Evolutionary conservation across 139 green algal genomes (phyloP), one percentile per base, ranked within the genome.

Genomic region (Spirogloea muscicola): DNA sequence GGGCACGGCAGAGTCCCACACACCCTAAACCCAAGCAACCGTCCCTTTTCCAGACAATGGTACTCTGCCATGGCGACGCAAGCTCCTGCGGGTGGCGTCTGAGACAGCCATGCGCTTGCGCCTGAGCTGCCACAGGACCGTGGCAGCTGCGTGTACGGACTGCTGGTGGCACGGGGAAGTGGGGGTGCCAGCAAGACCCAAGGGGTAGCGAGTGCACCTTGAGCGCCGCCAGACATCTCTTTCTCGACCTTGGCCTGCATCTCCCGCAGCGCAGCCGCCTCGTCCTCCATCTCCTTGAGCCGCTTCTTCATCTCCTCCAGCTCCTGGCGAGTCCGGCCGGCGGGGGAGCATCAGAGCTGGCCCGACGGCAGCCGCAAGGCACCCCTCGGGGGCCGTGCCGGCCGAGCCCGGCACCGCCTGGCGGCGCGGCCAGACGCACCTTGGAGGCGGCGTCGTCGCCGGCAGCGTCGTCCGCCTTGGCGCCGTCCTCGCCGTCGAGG

Each of bases 271-370:
- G 91, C 87, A 1, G 84, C 88, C 27, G 87, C 91, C 68, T 97
- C 93, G 61, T 91, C 87, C 83, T 98, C 93, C 86, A 97, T 93
- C 42, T 95, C 89, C 25, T 87, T 85, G 29, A 98, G 83, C 44
- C 88, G 89, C 3, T 86, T 84, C 76, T 95, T 93, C 85, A 98
- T 91, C 1, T 87, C 84, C 36, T 95, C 89, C 6, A 96, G 82
- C 60, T 97, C 91, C 89, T 95, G 74, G 10, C 3, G 21, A 27
- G 52, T 42, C 25, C 27, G 27, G 6, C 31, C 5, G 13, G 33
- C 49, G 33, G 1, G 49, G 49, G 49, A 3, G 1, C 31, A 59
- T 3, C 49, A 1, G 13, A 1, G 49, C 33, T 27, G 49, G 16
- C 49, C n/a, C n/a, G 49, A 59, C 48, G 48, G 27, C 1, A 58